A percentile compares a stretch with the other conserved stretches of the same genome.
Conservation (phyloP, 768 basidiomycete species). For the Mycena metata region DNA sequence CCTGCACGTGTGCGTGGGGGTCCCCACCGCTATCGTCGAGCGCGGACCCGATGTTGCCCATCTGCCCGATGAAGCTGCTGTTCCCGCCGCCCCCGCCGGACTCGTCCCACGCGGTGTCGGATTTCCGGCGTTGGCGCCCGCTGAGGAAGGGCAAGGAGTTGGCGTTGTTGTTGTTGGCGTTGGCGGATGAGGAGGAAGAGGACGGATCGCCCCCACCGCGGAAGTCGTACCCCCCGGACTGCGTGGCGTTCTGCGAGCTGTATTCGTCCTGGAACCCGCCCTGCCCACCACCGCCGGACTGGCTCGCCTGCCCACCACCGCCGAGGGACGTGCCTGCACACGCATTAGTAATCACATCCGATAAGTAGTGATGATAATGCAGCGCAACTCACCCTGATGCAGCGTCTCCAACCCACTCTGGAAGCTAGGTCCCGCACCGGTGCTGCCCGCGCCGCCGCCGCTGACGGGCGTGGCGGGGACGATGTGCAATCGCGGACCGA, state of each 20-base stretch:
- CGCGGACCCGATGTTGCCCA: conserved; percentile 51
- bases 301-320: conserved; percentile 2
- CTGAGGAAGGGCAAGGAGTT: conserved; percentile 44
- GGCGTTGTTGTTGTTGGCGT: conserved; percentile 2
- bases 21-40: conserved; percentile 46
- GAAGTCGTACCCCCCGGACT: no score
- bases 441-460: conserved; percentile 65
- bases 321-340: conserved; percentile 16
- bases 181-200: no score
- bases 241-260: no score
- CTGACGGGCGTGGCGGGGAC: conserved; percentile 87
- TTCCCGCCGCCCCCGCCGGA: conserved; percentile 34
- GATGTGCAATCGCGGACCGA: conserved; percentile 79
- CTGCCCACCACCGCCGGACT: no score
- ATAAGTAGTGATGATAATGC: conserved; percentile 40
- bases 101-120: conserved; percentile 72
- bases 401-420: conserved; percentile 64
- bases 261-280: no score
- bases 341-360: neutral
- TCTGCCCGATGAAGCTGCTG: conserved; percentile 45
- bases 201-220: neutral
- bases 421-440: conserved; percentile 59
- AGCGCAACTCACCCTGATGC: conserved; percentile 69
- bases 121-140: conserved; percentile 66
- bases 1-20: conserved; percentile 43